phyloP scores from a whole-genome alignment of 1,284 basidiomycete genomes.

The Cerrena zonata region DNA sequence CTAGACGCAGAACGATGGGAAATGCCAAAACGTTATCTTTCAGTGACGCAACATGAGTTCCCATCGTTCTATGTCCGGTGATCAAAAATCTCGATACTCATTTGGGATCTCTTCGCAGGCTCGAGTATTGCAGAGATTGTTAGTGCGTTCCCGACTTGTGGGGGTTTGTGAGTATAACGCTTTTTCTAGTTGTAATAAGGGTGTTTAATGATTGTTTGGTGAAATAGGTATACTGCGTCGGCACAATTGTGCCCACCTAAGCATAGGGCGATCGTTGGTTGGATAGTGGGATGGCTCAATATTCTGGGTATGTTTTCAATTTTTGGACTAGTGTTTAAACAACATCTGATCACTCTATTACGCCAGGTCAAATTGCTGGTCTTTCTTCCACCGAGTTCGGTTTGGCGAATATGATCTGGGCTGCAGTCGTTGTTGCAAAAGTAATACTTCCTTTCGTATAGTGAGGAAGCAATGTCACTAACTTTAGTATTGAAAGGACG shows the following conservation, averaged over 20 bases:
- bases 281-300: conserved; percentile 84
- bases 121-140: conserved; percentile 76
- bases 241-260: conserved; percentile 66
- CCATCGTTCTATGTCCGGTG: no score
- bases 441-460: conserved; percentile 14
- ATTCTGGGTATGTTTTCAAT: conserved; percentile 58
- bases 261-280: conserved; percentile 64
- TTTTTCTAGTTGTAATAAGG: not conserved
- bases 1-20: no score
- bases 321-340: not conserved
- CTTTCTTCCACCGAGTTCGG: conserved; percentile 86
- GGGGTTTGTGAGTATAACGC: conserved; percentile 56
- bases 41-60: no score
- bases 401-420: conserved; percentile 83
- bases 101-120: conserved; percentile 25
- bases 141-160: conserved; percentile 78
- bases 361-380: conserved; percentile 70
- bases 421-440: conserved; percentile 59
- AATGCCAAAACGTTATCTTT: no score
- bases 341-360: not conserved
- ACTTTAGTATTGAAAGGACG: conserved; percentile 29
- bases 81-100: not conserved
- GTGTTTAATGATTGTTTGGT: not conserved
- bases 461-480: conserved; percentile 2
- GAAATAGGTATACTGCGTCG: conserved; percentile 65